Conservation (phyloP, 2,329 filamentous ascomycete genomes). For the Chaetomium globosum region DNA sequence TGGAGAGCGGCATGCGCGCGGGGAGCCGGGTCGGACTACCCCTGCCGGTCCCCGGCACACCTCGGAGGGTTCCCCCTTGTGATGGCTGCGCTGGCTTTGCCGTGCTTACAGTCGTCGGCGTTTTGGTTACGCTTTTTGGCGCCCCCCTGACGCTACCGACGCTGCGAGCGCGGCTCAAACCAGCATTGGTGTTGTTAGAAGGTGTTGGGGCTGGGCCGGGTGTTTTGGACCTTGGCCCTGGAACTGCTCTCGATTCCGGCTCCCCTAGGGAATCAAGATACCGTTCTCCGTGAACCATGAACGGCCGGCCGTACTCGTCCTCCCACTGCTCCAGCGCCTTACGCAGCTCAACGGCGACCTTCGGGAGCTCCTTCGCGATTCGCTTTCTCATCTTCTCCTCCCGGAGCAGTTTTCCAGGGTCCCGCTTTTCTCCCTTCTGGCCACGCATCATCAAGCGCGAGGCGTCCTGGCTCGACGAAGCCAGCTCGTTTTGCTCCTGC, state of each 20-base stretch:
- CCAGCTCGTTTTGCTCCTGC: conserved; percentile 81
- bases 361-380: conserved; percentile 93
- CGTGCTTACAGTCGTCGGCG: conserved; percentile 52
- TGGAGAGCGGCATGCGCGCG: conserved; percentile 68
- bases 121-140: conserved; percentile 54
- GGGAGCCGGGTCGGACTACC: conserved; percentile 70
- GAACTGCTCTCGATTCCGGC: conserved; percentile 59
- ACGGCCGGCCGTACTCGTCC: conserved; percentile 89
- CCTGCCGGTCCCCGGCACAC: conserved; percentile 40
- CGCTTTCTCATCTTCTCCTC: conserved; percentile 99
- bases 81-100: conserved; percentile 40
- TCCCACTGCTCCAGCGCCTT: conserved; percentile 86
- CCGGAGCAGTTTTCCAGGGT: conserved; percentile 87
- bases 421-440: conserved; percentile 89
- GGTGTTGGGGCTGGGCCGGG: conserved; percentile 62
- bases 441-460: conserved; percentile 90
- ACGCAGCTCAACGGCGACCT: conserved; percentile 80
- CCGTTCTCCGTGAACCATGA: conserved; percentile 87
- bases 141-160: conserved; percentile 42
- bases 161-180: conserved; percentile 45
- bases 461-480: conserved; percentile 90
- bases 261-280: conserved; percentile 84
- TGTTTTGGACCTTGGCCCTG: conserved; percentile 73
- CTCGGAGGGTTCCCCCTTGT: conserved; percentile 16
- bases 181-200: conserved; percentile 44